Conservation (phyloP, 2,329 filamentous ascomycete genomes). For the Aspergillus costaricaensis region DNA sequence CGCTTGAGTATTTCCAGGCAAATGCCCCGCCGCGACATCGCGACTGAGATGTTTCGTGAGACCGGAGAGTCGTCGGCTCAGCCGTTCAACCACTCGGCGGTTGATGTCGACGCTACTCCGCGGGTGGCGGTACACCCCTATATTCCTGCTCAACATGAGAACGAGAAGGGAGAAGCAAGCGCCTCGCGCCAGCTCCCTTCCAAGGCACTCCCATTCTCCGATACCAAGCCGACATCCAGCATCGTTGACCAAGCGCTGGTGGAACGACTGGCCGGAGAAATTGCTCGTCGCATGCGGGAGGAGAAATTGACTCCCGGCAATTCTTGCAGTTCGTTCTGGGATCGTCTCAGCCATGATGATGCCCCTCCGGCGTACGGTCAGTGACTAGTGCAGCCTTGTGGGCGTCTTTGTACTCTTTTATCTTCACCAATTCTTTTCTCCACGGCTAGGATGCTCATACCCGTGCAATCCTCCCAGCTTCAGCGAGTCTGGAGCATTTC, state of each 20-base stretch:
- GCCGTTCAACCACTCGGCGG: slow-evolving; percentile 21
- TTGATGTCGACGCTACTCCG: slow-evolving; percentile 38
- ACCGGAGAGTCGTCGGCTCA: slow-evolving; percentile 30
- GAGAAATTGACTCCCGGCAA: slow-evolving; percentile 62
- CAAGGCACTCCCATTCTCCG: slow-evolving; percentile 38
- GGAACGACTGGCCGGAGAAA: slow-evolving; percentile 82
- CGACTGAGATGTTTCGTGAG: slow-evolving; percentile 25
- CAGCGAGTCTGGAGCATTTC: slow-evolving; percentile 22
- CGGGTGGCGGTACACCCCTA: slow-evolving; percentile 30
- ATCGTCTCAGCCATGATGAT: slow-evolving; percentile 37
- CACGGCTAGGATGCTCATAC: not conserved
- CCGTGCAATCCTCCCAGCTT: slow-evolving; percentile 4
- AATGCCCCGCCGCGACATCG: slow-evolving; percentile 24
- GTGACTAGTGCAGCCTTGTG: slow-evolving; percentile 25
- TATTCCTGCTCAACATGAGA: slow-evolving; percentile 14
- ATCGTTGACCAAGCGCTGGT: slow-evolving; percentile 52
- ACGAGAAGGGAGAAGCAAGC: slow-evolving; percentile 33
- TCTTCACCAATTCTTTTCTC: slow-evolving; percentile 16
- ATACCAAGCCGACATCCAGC: slow-evolving; percentile 32
- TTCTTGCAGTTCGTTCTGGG: slow-evolving; percentile 40
- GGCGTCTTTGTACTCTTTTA: slow-evolving; percentile 16
- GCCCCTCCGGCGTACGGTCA: slow-evolving; percentile 49
- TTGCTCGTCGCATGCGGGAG: slow-evolving; percentile 80
- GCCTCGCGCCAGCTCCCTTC: slow-evolving; percentile 34
- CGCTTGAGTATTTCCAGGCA: slow-evolving; percentile 32